Evolutionary conservation across 202 grass and related monocot species (phyloP), one percentile per base, ranked within the genome.

Genomic region (Brachypodium distachyon): DNA sequence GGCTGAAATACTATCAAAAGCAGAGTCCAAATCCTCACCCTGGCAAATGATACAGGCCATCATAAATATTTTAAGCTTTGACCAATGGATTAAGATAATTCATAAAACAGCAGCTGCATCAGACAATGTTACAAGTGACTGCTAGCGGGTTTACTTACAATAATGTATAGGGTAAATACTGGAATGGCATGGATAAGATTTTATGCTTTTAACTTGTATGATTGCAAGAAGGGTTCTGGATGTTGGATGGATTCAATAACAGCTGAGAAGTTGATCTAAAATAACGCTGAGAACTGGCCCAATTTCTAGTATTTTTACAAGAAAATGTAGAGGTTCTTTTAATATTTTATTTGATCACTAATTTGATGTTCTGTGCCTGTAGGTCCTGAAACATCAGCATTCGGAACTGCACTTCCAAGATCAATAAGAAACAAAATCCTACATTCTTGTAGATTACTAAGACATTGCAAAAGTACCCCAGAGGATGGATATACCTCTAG

Each of bases 1-100:
- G 48, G 96, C 96, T 13, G 96, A 98, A 87, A 98, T 98, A 67
- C 96, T 98, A 72, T 94, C 89, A 83, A 98, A 98, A 64, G 96
- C 91, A 81, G 96, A 95, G 87, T 98, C 87, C 84, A 98, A 85
- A 73, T 98, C 96, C 52, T 90, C 96, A 59, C 91, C 96, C 96
- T 98, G 74, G 26, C 56, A 77, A 81, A 81, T 34, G 12, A 66
- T 59, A 33, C 3, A 76, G 5, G 4, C 1, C 0, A 19, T 18
- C 34, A 27, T 34, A 72, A 49, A 31, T 70, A 40, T 52, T 72
- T 51, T 62, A 43, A 75, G 8, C 61, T 61, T 49, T 69, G 22
- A 34, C 74, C 7, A 13, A 21, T 21, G 12, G 11, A 67, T 2
- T 73, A 51, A 52, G 17, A 48, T 17, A 74, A 42, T 7, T 14